phyloP scores from a whole-genome alignment of 2,329 filamentous ascomycete genomes.

The Pseudopyrenochaeta lycopersici region DNA sequence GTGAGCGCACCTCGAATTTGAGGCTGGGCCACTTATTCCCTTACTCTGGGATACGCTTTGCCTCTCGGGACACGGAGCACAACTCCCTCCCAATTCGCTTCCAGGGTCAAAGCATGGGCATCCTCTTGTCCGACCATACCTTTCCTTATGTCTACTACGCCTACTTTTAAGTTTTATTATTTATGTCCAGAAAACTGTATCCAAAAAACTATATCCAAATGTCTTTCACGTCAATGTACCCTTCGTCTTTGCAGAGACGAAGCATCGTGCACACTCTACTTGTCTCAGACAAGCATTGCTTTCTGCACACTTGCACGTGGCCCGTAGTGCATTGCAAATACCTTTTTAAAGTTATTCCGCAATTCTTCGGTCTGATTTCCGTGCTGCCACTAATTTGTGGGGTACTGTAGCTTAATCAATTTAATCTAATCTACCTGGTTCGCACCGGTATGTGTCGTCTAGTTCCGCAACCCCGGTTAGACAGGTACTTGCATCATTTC shows the following conservation, averaged over 20 bases:
- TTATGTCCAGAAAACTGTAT: no score
- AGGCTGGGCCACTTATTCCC: not conserved
- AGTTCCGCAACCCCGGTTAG: slow-evolving; percentile 22
- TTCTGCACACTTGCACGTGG: slow-evolving; percentile 1
- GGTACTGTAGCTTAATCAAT: slow-evolving; percentile 27
- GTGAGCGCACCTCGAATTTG: not conserved
- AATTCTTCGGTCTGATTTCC: slow-evolving; percentile 10
- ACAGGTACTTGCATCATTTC: slow-evolving; percentile 16
- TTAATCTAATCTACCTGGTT: slow-evolving; percentile 39
- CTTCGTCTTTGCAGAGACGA: not conserved
- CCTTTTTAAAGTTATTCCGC: slow-evolving; percentile 29
- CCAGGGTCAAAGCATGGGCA: no score
- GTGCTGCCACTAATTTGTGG: slow-evolving; percentile 25
- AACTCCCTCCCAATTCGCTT: not conserved
- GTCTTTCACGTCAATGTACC: not conserved
- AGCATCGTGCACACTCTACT: not conserved
- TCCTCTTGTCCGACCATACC: no score
- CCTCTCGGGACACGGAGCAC: slow-evolving; percentile 18
- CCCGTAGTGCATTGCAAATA: slow-evolving; percentile 5
- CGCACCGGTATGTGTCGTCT: slow-evolving; percentile 20
- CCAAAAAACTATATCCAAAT: not conserved
- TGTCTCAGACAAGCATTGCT: slow-evolving; percentile 8
- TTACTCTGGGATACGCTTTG: slow-evolving; percentile 4
- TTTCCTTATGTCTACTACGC: no score
- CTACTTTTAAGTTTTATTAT: no score